Base-by-base conservation (phyloP, 495 filamentous ascomycete species). In the Annulohypoxylon nitens region DNA sequence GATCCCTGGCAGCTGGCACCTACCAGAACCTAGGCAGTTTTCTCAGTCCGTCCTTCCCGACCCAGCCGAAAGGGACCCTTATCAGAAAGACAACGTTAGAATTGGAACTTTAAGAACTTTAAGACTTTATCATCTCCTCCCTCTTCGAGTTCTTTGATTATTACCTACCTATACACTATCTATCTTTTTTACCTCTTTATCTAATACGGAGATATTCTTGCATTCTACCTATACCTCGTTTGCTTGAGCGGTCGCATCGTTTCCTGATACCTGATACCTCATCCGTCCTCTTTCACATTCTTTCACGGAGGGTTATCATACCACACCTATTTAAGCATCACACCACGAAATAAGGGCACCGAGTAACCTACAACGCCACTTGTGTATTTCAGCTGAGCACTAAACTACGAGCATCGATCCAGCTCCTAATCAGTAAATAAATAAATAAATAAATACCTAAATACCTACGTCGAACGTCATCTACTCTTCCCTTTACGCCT, bases 41-140 rank as follows among this genome's bases (percentile, higher is more conserved):
- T 36, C 53, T 20, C 61, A 57, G 14, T 67, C 68, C 64, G 67
- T 68, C 45, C 67, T 70, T 70, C 62, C 72, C 72, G 72, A 62
- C 63, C 53, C 64, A 67, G 50, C 72, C 72, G 72, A 75, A 67
- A 50, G 20, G 47, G 36, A 61, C 26, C 47, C 67, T 70, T 67
- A 74, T 74, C 67, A 64, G 37, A 67, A 54, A 54, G 10, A 54
- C 53, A 57, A 26, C 25, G 12, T 57, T 26, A 54, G 23, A 53
- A 53, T 57, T 26, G 34, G 23, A 53, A 53, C 20, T 9, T 20
- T 33, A 25, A 50, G 16, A 23, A 23, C 12, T 8, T 11, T 50
- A 20, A 50, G 20, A n/a, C 14, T 47, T 14, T 6, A 47, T 14
- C 43, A 14, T 16, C 50, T 33, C 25, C 23, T 37, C 61, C 48